Percentiles rank a stretch among this genome's conserved stretches.
These are phyloP conservation scores for Trapa incisa DNA, from an alignment of 345 rosid species.

Conservation along the genomic window DNA sequence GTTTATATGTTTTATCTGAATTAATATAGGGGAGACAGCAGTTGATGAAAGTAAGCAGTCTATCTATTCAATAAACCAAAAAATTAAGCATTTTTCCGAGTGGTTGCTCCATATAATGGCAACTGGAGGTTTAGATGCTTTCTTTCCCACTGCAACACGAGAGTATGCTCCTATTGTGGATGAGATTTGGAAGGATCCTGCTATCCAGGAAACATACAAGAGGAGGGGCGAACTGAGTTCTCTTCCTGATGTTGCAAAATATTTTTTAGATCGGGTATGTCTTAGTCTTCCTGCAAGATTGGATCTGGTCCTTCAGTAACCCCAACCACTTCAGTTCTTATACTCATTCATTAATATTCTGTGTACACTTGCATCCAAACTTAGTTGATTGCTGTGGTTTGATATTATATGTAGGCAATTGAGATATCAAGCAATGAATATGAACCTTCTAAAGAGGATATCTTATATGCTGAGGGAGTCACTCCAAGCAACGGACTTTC, in stretches of 20 bases:
- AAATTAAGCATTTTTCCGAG: slow-evolving; percentile 46
- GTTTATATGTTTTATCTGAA: slow-evolving; percentile 3
- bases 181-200: slow-evolving; percentile 49
- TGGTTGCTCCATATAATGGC: slow-evolving; percentile 49
- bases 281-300: not conserved
- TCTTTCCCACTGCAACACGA: slow-evolving; percentile 63
- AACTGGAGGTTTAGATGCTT: slow-evolving; percentile 47
- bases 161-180: slow-evolving; percentile 50
- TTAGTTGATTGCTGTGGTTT: not conserved
- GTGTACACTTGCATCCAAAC: too few species aligned
- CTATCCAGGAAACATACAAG: slow-evolving; percentile 55
- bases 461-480: slow-evolving; percentile 50
- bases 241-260: slow-evolving; percentile 42
- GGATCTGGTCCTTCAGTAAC: not conserved
- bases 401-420: slow-evolving; percentile 33
- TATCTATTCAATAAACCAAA: slow-evolving; percentile 39
- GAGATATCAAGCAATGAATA: slow-evolving; percentile 55
- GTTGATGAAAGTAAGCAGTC: slow-evolving; percentile 20
- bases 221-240: slow-evolving; percentile 36
- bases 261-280: slow-evolving; percentile 42
- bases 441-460: slow-evolving; percentile 47
- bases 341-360: too few species aligned
- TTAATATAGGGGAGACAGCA: slow-evolving; percentile 13
- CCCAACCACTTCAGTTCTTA: not conserved
- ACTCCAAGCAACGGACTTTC: slow-evolving; percentile 44